These are phyloP conservation scores for Alternaria viburni DNA, from an alignment of 2,329 filamentous ascomycete species.

Conservation along the genomic window DNA sequence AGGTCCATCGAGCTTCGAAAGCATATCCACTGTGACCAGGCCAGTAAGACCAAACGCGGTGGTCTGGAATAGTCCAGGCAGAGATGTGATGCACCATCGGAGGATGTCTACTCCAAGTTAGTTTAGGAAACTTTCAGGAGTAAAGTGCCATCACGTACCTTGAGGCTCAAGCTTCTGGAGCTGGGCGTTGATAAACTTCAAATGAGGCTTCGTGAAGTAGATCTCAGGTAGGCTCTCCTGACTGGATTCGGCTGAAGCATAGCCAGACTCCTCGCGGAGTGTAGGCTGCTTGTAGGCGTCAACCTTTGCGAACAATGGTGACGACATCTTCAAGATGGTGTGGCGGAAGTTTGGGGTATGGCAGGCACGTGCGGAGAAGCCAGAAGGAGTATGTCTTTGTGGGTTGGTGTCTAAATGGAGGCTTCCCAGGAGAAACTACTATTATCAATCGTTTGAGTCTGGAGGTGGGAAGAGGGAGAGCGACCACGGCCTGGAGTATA, in stretches of 20 bases:
- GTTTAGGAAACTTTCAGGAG: slow-evolving; percentile 15
- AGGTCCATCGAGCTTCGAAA: slow-evolving; percentile 72
- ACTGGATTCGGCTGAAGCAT: slow-evolving; percentile 73
- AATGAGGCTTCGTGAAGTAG: slow-evolving; percentile 84
- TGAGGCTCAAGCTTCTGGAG: slow-evolving; percentile 85
- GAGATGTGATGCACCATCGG: slow-evolving; percentile 87
- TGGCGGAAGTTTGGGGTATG: slow-evolving; percentile 5
- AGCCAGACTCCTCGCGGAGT: slow-evolving; percentile 75
- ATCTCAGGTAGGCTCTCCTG: slow-evolving; percentile 73
- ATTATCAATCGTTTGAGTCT: slow-evolving; percentile 28
- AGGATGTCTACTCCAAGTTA: slow-evolving; percentile 70
- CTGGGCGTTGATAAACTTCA: slow-evolving; percentile 89
- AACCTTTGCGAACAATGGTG: slow-evolving; percentile 29
- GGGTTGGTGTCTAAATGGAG: slow-evolving; percentile 15
- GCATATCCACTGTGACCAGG: slow-evolving; percentile 65
- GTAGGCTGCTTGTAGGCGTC: slow-evolving; percentile 36
- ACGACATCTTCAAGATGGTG: slow-evolving; percentile 33
- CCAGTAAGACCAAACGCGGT: slow-evolving; percentile 60
- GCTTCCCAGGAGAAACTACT: slow-evolving; percentile 26
- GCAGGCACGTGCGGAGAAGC: slow-evolving; percentile 29
- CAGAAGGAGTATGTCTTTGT: slow-evolving; percentile 12
- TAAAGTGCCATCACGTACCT: slow-evolving; percentile 53
- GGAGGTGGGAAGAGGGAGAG: slow-evolving; percentile 24
- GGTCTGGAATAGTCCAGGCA: slow-evolving; percentile 77
- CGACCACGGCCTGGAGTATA: slow-evolving; percentile 31